Percentiles rank a stretch among this genome's conserved stretches.
Evolutionary conservation across 2,329 filamentous ascomycete genomes (phyloP).

Genomic region (Colletotrichum spaethianum): DNA sequence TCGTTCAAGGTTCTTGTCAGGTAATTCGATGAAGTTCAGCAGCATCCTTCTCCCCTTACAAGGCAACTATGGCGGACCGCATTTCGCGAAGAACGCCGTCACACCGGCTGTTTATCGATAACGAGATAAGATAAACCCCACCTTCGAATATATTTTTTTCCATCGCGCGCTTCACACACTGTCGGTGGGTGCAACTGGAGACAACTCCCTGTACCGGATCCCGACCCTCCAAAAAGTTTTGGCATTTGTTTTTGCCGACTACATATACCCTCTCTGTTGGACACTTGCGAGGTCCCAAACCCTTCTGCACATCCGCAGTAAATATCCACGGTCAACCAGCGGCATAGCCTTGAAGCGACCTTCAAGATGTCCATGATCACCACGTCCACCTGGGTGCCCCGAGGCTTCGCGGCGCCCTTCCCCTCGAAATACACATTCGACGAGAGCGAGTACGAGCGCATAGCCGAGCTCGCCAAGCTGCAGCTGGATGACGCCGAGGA

Average conservation of each 20-base stretch:
- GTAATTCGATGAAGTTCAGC: neutral
- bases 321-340: constrained; percentile 19
- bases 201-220: constrained; percentile 6
- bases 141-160: constrained; percentile 41
- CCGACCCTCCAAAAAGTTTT: constrained; percentile 6
- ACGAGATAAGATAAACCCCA: constrained; percentile 42
- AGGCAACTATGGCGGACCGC: neutral
- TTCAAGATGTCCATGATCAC: constrained; percentile 80
- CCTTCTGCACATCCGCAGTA: constrained; percentile 2
- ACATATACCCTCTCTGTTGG: neutral
- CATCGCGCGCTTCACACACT: neutral
- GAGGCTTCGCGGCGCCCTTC: constrained; percentile 82
- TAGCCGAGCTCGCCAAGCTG: constrained; percentile 80
- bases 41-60: neutral
- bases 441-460: constrained; percentile 82
- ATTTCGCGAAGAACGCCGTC: neutral
- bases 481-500: constrained; percentile 94
- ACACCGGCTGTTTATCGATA: constrained; percentile 29
- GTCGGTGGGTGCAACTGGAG: constrained; percentile 13
- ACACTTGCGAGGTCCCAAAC: neutral
- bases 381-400: constrained; percentile 81
- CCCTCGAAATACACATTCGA: constrained; percentile 82
- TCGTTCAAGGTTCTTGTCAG: neutral
- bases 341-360: neutral
- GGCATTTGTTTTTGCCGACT: constrained; percentile 16